Evolutionary conservation across 169 alveolate genomes (phyloP), one percentile per base, ranked within the genome.

Genomic region (Plasmodium gonderi): DNA sequence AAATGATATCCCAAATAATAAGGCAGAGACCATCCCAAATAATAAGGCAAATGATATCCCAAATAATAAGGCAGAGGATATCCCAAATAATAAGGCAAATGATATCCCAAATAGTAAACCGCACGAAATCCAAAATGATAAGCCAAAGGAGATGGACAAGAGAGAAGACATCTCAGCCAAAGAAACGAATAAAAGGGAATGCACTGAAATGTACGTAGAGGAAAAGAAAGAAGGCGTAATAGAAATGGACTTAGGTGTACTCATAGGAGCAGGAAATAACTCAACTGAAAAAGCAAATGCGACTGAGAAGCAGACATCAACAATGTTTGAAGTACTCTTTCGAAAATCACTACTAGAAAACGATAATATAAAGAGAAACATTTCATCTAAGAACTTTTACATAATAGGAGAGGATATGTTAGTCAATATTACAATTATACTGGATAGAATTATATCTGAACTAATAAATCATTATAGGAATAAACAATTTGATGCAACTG

Each of bases 341-440:
- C 40, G 79, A 40, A 87, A 87, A 9, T 60, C 93, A 20, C 67
- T 87, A 23, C 69, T 87, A 87, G 93, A 87, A 31, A 76, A 87
- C 17, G 93, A 87, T 11, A 74, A 87, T 23, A 75, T 87, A 87
- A 74, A 87, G 31, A 29, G 68, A 42, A 87, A 87, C 79, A 87
- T 87, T 17, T n/a, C 77, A 1, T 44, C 93, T 5, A 87, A 87
- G 36, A 87, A 87, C 17, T 87, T 87, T 33, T 87, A 87, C 45
- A 87, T 75, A 42, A 87, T 87, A 75, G 89, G 40, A 17, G 89
- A 87, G 47, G 93, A 87, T 65, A 54, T 87, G 89, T 60, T 87
- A 12, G 60, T 74, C n/a, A 87, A 87, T 44, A 75, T 87, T 5
- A 76, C 51, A 2, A 72, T 87, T 2, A 75, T 87, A 60, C 67